Evolutionary conservation across 345 rosid genomes (phyloP).

Genomic region (Sisymbrium altissimum): DNA sequence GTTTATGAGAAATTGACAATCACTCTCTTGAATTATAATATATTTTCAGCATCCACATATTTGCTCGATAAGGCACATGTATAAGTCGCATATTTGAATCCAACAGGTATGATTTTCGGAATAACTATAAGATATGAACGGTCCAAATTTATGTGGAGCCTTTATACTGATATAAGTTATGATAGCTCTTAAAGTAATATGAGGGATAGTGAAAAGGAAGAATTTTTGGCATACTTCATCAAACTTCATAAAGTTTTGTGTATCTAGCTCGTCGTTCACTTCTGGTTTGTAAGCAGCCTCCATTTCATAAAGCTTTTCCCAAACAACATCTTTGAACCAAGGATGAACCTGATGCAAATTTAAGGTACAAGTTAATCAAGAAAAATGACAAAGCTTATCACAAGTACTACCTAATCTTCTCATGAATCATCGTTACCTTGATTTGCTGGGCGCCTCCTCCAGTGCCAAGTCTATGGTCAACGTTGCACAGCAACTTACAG

Average conservation of each 20-base stretch:
- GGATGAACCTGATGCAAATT: conserved; percentile 70
- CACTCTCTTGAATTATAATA: background rate
- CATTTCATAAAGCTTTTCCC: conserved; percentile 94
- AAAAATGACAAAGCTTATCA: conserved; percentile 13
- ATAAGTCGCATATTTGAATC: background rate
- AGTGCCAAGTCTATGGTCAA: conserved; percentile 84
- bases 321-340: conserved; percentile 72
- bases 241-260: conserved; percentile 94
- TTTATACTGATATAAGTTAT: background rate
- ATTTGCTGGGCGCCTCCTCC: conserved; percentile 84
- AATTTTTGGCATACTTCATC: conserved; percentile 64
- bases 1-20: background rate
- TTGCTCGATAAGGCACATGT: background rate
- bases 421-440: conserved; percentile 53
- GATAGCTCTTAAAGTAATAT: background rate
- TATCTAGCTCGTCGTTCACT: conserved; percentile 89
- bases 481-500: conserved; percentile 79
- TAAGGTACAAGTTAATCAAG: conserved; percentile 19
- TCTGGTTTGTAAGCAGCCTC: conserved; percentile 95
- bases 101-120: background rate
- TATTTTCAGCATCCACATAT: background rate
- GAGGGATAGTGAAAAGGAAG: conserved; percentile 2
- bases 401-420: conserved; percentile 11
- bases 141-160: background rate
- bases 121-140: conserved; percentile 2